These are phyloP conservation scores for Xylaria sp. DNA, from an alignment of 2,329 filamentous ascomycete genomes.

Conservation along the genomic window DNA sequence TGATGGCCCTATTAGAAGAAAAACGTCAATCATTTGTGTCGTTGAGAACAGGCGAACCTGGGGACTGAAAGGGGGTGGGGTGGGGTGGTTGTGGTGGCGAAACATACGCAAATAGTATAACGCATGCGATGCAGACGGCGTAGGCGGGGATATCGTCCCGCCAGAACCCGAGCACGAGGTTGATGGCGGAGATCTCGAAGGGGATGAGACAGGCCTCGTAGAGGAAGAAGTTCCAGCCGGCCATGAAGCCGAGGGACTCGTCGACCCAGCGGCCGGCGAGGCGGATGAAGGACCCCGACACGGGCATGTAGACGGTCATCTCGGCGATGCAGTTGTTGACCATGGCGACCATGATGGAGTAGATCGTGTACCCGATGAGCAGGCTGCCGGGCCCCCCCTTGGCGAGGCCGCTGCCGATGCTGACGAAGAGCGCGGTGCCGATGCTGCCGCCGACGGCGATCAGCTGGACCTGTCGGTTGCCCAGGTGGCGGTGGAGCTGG, in stretches of 20 bases:
- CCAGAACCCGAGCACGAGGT: constrained; percentile 51
- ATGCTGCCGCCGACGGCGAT: constrained; percentile 63
- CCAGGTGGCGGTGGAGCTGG: constrained; percentile 45
- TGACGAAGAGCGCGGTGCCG: constrained; percentile 62
- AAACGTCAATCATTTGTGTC: constrained; percentile 15
- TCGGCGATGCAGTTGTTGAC: constrained; percentile 69
- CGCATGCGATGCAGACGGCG: constrained; percentile 48
- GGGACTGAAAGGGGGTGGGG: too few species aligned
- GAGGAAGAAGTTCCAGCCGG: constrained; percentile 48
- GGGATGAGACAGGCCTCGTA: constrained; percentile 46
- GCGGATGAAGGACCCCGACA: constrained; percentile 66
- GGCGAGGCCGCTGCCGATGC: constrained; percentile 59
- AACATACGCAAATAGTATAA: constrained; percentile 46
- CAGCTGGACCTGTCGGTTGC: constrained; percentile 56
- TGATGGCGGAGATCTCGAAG: constrained; percentile 45
- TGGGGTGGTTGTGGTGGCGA: neutral
- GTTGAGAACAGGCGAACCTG: constrained; percentile 1
- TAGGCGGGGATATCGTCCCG: constrained; percentile 46
- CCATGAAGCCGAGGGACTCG: constrained; percentile 64
- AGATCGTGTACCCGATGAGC: constrained; percentile 61
- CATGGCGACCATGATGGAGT: constrained; percentile 55
- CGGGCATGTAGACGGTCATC: constrained; percentile 65
- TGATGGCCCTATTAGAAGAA: constrained; percentile 29
- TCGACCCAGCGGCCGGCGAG: constrained; percentile 68
- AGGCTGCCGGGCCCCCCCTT: constrained; percentile 55